phyloP scores from a whole-genome alignment of 345 rosid species.

The Zanthoxylum bungeanum region DNA sequence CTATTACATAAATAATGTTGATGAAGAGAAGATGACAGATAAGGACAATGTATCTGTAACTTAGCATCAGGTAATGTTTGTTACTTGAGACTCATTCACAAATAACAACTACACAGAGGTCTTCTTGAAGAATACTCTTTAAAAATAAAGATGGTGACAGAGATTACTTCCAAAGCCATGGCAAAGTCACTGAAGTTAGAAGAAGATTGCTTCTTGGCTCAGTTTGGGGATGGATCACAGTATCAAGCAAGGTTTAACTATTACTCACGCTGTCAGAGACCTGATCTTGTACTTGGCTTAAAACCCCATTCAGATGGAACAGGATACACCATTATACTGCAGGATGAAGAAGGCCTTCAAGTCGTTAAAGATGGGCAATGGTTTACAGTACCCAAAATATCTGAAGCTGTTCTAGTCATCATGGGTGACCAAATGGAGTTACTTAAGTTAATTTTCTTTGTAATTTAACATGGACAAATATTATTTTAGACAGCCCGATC shows the following conservation, averaged over 20 bases:
- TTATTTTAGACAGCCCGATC: background rate
- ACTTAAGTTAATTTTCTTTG: background rate
- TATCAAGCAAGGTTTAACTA: conserved; percentile 43
- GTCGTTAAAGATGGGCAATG: conserved; percentile 29
- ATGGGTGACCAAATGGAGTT: conserved; percentile 56
- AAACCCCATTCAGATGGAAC: conserved; percentile 49
- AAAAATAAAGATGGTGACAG: conserved; percentile 24
- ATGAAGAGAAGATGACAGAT: too few relatives aligned
- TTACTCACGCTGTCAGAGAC: conserved; percentile 41
- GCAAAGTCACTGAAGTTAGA: conserved; percentile 29
- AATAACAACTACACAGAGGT: conserved; percentile 17
- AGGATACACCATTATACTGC: conserved; percentile 40
- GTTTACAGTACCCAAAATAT: conserved; percentile 39
- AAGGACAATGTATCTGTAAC: too few relatives aligned
- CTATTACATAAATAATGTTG: too few relatives aligned
- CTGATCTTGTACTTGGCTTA: conserved; percentile 41
- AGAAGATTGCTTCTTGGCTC: conserved; percentile 32
- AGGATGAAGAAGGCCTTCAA: conserved; percentile 42
- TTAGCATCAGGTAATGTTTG: too few relatives aligned
- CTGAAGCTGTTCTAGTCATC: conserved; percentile 38
- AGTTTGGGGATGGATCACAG: conserved; percentile 28
- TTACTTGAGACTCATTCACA: background rate
- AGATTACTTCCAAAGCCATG: conserved; percentile 38
- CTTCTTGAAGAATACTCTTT: conserved; percentile 24
- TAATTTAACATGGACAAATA: background rate